Conservation (phyloP, 164 flowering plant species). For the Nymphaea colorata region DNA sequence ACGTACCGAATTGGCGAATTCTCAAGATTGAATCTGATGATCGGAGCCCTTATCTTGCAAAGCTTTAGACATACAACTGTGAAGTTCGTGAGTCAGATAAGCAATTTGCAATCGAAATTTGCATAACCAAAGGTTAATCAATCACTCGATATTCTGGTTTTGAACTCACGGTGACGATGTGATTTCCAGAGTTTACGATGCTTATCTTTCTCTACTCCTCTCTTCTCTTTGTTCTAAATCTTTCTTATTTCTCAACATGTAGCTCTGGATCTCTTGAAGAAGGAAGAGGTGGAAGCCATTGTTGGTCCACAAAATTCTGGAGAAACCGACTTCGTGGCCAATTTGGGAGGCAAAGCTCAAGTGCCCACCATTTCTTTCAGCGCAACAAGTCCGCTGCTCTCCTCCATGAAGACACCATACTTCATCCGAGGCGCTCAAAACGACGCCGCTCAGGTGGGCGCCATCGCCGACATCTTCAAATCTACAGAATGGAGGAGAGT, state of each 20-base stretch:
- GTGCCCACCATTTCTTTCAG: slow-evolving; percentile 15
- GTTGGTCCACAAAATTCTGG: slow-evolving; percentile 15
- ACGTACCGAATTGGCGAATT: too few species aligned
- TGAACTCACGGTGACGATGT: too few species aligned
- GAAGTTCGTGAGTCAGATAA: too few species aligned
- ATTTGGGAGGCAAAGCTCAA: slow-evolving; percentile 12
- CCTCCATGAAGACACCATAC: slow-evolving; percentile 8
- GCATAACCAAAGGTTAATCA: too few species aligned
- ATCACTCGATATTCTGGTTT: too few species aligned
- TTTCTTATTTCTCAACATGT: not conserved
- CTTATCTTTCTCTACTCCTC: too few species aligned
- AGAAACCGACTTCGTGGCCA: slow-evolving; percentile 11
- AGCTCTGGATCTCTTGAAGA: slow-evolving; percentile 13
- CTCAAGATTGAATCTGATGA: too few species aligned
- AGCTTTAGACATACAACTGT: not conserved
- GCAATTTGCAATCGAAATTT: too few species aligned
- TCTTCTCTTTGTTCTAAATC: not conserved
- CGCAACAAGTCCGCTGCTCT: slow-evolving; percentile 8
- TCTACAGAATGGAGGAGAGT: slow-evolving; percentile 12
- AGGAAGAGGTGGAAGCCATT: slow-evolving; percentile 15
- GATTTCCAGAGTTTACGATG: too few species aligned
- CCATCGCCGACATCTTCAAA: slow-evolving; percentile 13
- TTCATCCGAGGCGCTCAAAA: slow-evolving; percentile 9
- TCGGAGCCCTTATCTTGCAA: not conserved
- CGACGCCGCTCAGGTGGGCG: slow-evolving; percentile 14